Conservation (phyloP, 169 alveolate species). For the Cystoisospora suis region DNA sequence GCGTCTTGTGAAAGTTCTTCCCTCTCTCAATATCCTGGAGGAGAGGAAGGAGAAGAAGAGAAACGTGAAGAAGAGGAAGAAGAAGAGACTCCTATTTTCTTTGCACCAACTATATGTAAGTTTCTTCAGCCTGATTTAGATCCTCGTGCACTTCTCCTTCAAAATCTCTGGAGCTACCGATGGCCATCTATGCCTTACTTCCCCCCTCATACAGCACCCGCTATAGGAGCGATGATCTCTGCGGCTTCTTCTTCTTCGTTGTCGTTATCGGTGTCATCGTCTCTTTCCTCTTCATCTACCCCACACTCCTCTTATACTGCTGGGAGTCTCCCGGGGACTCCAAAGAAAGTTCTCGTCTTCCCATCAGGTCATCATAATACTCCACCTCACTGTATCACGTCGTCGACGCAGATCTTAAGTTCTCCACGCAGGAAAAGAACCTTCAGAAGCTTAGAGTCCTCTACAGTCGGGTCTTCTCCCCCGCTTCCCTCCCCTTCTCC, state of each 20-base stretch:
- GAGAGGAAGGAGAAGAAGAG: not conserved
- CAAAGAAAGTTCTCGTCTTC: too few species aligned
- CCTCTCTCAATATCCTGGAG: too few species aligned
- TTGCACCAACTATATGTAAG: slow-evolving; percentile 27
- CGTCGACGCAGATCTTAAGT: too few species aligned
- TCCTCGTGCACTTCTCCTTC: slow-evolving; percentile 25
- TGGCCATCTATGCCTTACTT: slow-evolving; percentile 9
- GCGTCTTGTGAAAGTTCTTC: too few species aligned
- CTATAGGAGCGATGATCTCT: slow-evolving; percentile 4
- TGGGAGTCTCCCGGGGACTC: too few species aligned
- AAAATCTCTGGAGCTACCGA: slow-evolving; percentile 4
- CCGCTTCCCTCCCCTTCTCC: too few species aligned
- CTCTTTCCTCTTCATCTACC: not conserved
- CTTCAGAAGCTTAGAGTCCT: too few species aligned
- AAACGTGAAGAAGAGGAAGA: not conserved
- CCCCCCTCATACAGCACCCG: slow-evolving; percentile 24
- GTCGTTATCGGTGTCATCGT: not conserved
- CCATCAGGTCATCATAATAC: too few species aligned
- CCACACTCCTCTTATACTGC: too few species aligned
- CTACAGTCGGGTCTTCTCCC: too few species aligned
- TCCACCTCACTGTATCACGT: too few species aligned
- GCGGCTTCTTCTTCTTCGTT: not conserved
- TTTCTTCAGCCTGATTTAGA: slow-evolving; percentile 19
- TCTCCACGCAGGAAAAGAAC: too few species aligned
- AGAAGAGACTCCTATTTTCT: not conserved